Evolutionary conservation across 2,329 filamentous ascomycete species (phyloP), one percentile per base, ranked within the genome.

Genomic region (Sporothrix humicola): DNA sequence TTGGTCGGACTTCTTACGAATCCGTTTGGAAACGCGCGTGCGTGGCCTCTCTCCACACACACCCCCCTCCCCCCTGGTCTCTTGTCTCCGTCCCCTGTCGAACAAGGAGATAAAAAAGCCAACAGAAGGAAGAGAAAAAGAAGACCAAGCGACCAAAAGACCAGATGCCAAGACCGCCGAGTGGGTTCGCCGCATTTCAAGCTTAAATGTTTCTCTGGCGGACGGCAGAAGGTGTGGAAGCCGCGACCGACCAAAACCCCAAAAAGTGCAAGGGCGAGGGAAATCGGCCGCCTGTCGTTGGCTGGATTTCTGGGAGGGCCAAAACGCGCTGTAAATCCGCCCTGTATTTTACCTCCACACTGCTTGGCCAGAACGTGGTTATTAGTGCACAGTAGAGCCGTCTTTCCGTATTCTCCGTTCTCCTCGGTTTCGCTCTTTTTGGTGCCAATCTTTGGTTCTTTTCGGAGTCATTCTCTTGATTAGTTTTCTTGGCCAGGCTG

Each of bases 131-230:
- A 6, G 37, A 20, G 26, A 54, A n/a, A n/a, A 7, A 23, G 26
- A 17, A 17, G 23, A 37, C 31, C 31, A 7, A 37, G 31, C 31
- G 31, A 37, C 31, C 31, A 44, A 15, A 66, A 52, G 59, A 56
- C 17, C 59, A 72, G 52, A 65, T 73, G 74, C 74, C 73, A 76
- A 76, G 73, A 72, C 72, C 6, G 15, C 59, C n/a, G 44, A 59
- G 75, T 76, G 77, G 77, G 75, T 75, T 76, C 78, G 76, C 73
- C 77, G 77, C 75, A 77, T 76, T 77, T 77, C 76, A 77, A 77
- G 76, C 76, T 77, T 77, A 73, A 73, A 77, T 76, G 73, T 76
- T 73, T 65, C 72, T 58, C 69, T 61, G 52, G 70, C 46, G 65
- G 42, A 63, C 69, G 58, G 42, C 37, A 69, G 52, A 69, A 50